Conservation (phyloP, 441 rosid species). For the Eutrema salsugineum region DNA sequence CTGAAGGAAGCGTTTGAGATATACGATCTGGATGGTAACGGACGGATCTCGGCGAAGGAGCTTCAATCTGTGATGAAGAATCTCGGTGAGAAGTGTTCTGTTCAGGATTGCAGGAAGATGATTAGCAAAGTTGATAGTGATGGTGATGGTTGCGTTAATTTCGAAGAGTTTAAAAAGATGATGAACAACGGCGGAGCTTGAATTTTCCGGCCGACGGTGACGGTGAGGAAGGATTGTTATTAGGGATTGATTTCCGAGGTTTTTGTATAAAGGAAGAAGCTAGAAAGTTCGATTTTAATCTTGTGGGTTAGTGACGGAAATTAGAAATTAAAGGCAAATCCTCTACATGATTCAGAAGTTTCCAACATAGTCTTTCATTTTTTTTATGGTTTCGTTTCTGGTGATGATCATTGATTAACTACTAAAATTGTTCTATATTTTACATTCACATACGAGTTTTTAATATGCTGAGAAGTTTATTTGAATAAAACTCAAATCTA, state of each 20-base stretch:
- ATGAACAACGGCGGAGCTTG: slow-evolving; percentile 42
- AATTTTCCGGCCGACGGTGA: neutral
- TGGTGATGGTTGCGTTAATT: slow-evolving; percentile 83
- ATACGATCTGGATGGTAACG: slow-evolving; percentile 74
- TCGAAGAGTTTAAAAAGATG: slow-evolving; percentile 91
- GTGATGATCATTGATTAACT: neutral
- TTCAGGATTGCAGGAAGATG: slow-evolving; percentile 73
- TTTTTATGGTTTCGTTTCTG: neutral
- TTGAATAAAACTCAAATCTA: no score
- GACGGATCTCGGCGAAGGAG: slow-evolving; percentile 66
- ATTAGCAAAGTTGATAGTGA: slow-evolving; percentile 75
- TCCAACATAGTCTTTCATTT: neutral
- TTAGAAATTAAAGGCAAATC: neutral
- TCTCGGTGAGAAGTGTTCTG: slow-evolving; percentile 62
- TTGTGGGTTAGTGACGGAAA: neutral
- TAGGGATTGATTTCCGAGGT: neutral
- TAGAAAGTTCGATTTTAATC: neutral
- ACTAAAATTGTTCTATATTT: neutral
- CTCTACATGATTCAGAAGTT: slow-evolving; percentile 7
- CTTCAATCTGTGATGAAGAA: slow-evolving; percentile 68
- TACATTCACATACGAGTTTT: no score
- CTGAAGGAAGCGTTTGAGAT: slow-evolving; percentile 77
- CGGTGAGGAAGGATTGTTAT: neutral
- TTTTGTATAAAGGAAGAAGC: neutral
- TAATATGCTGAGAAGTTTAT: no score